Evolutionary conservation across 768 basidiomycete species (phyloP), one percentile per base, ranked within the genome.

Genomic region (Macrolepiota dolichaula): DNA sequence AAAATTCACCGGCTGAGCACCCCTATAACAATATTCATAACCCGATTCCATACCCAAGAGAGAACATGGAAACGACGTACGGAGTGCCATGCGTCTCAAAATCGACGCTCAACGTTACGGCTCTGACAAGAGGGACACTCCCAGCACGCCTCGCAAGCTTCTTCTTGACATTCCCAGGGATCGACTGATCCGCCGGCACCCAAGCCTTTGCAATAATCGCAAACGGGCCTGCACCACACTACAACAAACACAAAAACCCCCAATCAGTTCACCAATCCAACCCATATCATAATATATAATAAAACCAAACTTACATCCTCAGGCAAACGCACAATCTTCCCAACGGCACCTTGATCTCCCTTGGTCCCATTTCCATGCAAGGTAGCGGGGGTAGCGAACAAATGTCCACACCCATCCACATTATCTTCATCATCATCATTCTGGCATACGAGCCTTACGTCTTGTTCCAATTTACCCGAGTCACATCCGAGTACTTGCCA

Each of bases 401-500:
- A 32, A 52, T 70, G 66, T 36, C 44, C 61, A 49, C 69, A 70
- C 25, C 73, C 77, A 54, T 71, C 68, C 19, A 66, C 72, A 2
- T 71, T 72, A 10, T 64, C 50, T 9, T 73, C 72, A 19, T 64
- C 66, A n/a, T 32, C 29, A 3, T 7, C 29, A 42, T 71, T 67
- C 15, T 59, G 65, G 66, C 77, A 78, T 11, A 76, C 73, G 19
- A 75, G 66, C 17, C 75, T 72, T 56, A 77, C 71, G 38, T 73
- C 70, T 50, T 76, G 75, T n/a, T 69, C 64, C 2, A 67, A 49
- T 10, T 61, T 62, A 40, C 67, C 68, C 3, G 72, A 51, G 51
- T 75, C 66, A 56, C 78, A 79, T 53, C 70, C 73, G 37, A 76
- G 59, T 53, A 79, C 74, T 22, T 67, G 63, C 77, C 78, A 79